These are phyloP conservation scores for Penicillium sp. DNA, from an alignment of 2,329 filamentous ascomycete species.

Conservation along the genomic window DNA sequence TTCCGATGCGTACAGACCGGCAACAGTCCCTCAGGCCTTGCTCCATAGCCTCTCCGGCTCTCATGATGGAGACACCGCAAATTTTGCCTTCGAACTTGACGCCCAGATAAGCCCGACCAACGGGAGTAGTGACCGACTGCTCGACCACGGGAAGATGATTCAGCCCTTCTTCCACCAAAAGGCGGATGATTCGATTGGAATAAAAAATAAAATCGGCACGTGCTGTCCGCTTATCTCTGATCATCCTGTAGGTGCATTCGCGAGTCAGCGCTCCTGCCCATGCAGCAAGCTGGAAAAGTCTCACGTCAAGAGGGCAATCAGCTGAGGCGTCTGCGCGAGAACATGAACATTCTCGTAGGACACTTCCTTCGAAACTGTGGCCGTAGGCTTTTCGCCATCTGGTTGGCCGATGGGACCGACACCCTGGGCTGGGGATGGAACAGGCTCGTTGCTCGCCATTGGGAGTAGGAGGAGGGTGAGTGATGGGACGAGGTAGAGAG, in stretches of 20 bases:
- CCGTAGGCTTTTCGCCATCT: constrained; percentile 76
- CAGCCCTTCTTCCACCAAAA: constrained; percentile 93
- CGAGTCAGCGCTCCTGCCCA: constrained; percentile 1
- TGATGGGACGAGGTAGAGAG: background rate
- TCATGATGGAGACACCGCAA: constrained; percentile 97
- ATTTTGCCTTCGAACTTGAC: constrained; percentile 98
- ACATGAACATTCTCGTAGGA: constrained; percentile 86
- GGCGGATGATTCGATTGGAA: constrained; percentile 94
- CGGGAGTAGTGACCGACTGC: constrained; percentile 86
- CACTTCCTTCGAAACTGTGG: constrained; percentile 84
- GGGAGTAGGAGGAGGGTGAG: constrained; percentile 6
- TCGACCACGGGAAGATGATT: constrained; percentile 94
- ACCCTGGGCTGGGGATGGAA: constrained; percentile 60
- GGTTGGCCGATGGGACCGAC: constrained; percentile 81
- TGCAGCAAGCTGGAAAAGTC: constrained; percentile 43
- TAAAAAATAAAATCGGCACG: constrained; percentile 99
- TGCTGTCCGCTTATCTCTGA: constrained; percentile 85
- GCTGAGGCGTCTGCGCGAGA: constrained; percentile 88
- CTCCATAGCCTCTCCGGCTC: constrained; percentile 97
- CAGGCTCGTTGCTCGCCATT: constrained; percentile 36
- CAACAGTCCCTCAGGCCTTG: constrained; percentile 95
- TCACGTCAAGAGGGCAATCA: constrained; percentile 97
- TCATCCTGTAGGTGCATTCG: constrained; percentile 68
- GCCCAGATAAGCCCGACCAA: constrained; percentile 83
- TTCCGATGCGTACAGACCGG: constrained; percentile 95